Percentiles rank a stretch among this genome's conserved stretches.
Conservation (phyloP, 2,329 filamentous ascomycete genomes). For the Colletotrichum liriopes region DNA sequence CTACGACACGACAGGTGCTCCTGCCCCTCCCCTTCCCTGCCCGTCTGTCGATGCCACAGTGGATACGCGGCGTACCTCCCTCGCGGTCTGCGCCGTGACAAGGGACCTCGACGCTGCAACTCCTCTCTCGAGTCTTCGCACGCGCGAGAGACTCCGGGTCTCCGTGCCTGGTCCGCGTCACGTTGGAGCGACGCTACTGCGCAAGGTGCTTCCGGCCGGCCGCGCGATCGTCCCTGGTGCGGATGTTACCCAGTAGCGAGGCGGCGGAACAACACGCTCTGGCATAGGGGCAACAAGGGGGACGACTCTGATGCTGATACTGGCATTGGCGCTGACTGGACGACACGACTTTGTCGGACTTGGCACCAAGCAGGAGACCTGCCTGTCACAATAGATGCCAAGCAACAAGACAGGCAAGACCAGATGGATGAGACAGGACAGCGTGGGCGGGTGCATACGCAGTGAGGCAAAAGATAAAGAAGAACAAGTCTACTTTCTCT, state of each 20-base stretch:
- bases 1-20: neutral
- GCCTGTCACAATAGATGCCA: slow-evolving; percentile 19
- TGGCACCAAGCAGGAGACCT: slow-evolving; percentile 23
- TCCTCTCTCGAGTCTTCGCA: neutral
- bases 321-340: slow-evolving; percentile 9
- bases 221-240: slow-evolving; percentile 14
- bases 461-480: neutral
- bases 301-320: neutral
- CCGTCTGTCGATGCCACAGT: neutral
- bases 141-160: neutral
- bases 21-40: neutral
- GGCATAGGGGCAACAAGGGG: slow-evolving; percentile 2
- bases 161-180: neutral
- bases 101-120: neutral
- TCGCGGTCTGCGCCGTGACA: neutral
- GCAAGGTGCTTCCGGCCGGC: slow-evolving; percentile 13
- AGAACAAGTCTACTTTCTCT: neutral
- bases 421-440: slow-evolving; percentile 22
- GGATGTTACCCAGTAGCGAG: slow-evolving; percentile 20
- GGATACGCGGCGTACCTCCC: neutral
- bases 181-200: slow-evolving; percentile 18
- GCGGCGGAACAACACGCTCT: neutral
- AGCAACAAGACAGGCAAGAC: neutral
- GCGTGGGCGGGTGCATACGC: neutral
- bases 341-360: neutral